A percentile compares a stretch with the other conserved stretches of the same genome.
These are phyloP conservation scores for Seiridium unicorne DNA, from an alignment of 2,329 filamentous ascomycete species.

Conservation along the genomic window DNA sequence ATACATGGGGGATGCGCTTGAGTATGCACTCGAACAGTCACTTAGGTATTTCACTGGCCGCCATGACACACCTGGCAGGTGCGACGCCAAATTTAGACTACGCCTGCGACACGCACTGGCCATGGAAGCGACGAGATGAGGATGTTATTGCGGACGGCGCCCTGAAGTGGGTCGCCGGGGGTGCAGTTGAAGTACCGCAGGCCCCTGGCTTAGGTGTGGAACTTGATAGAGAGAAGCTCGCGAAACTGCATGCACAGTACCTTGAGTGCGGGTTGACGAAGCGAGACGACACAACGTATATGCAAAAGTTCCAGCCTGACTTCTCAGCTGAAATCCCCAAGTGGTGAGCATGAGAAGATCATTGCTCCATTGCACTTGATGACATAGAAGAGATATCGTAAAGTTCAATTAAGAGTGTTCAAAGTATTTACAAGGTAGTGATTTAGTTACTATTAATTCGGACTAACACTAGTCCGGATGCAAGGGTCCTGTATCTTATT, in stretches of 20 bases:
- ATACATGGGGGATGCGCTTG: constrained; percentile 37
- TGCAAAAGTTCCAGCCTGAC: constrained; percentile 7
- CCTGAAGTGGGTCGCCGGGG: constrained; percentile 34
- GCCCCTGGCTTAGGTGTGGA: constrained; percentile 34
- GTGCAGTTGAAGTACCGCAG: constrained; percentile 30
- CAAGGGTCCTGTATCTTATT: too few species aligned
- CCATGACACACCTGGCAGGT: constrained; percentile 40
- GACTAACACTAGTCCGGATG: too few species aligned
- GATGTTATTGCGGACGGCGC: constrained; percentile 37
- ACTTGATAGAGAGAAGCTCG: constrained; percentile 33
- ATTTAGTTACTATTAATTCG: too few species aligned
- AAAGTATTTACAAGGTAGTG: too few species aligned
- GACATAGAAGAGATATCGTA: too few species aligned
- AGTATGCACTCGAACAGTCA: constrained; percentile 42
- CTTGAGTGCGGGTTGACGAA: constrained; percentile 34
- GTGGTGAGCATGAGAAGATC: neutral
- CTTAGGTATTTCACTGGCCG: constrained; percentile 38
- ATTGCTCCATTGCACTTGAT: neutral
- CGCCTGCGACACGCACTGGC: constrained; percentile 43
- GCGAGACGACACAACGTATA: constrained; percentile 16
- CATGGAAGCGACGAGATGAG: constrained; percentile 40
- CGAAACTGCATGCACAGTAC: constrained; percentile 35
- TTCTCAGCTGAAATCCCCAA: constrained; percentile 2
- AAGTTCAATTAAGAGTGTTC: too few species aligned
- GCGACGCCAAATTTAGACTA: constrained; percentile 40